Evolutionary conservation across 306 rosid genomes (phyloP), one percentile per base, ranked within the genome.

Genomic region (Vigna nakashimae): DNA sequence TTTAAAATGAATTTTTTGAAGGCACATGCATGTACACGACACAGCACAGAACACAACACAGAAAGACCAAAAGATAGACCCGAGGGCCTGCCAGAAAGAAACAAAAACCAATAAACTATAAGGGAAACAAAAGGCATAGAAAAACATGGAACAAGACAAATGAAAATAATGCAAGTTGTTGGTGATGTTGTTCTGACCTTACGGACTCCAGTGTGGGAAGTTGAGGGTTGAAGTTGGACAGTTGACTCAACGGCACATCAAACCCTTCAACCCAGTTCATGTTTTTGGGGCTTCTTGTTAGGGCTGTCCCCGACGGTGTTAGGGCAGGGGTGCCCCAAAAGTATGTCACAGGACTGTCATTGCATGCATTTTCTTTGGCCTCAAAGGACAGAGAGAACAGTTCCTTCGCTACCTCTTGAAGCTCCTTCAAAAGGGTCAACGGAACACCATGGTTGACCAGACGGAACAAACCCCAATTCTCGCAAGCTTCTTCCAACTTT

Each of bases 281-380:
- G 66, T 79, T 79, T 22, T 74, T 82, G 45, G 78, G 65, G 12
- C 56, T 78, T 28, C 30, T 76, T 1, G 76, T 46, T 36, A 88
- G 16, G 9, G 90, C 75, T 9, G 75, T 43, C 16, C 94, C 94
- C 13, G 90, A 73, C 1, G 86, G 87, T 24, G 87, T 80, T 3
- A 90, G 88, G 59, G 77, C 89, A 71, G 95, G 88, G 30, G 91
- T 92, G 32, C 97, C 97, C 92, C 91, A 90, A 84, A 92, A 90
- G 71, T 92, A 90, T 52, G 83, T 17, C 28, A 88, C 16, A 24
- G 92, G 90, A 40, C 28, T 67, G 2, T 4, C 77, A 18, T 65
- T 46, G 28, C 77, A 82, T 62, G 89, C 71, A 28, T 26, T 76
- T 66, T 82, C 83, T 80, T 92, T 92, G 64, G 78, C 20, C 51